Evolutionary conservation across 1,284 basidiomycete species (phyloP), one percentile per base, ranked within the genome.

Genomic region (Phlebopus sp.): DNA sequence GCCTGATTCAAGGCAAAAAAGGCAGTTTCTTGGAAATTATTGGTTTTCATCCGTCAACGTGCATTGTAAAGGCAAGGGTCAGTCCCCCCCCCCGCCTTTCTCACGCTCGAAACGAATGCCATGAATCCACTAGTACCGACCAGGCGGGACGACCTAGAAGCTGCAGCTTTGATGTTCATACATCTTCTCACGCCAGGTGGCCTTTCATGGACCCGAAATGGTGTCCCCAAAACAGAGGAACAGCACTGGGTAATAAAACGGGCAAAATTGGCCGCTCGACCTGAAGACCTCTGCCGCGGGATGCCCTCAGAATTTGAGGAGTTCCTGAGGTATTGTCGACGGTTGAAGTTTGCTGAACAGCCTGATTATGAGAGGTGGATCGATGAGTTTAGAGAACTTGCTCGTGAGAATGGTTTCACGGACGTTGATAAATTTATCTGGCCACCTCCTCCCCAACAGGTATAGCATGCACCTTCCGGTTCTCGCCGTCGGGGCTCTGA

Each of bases 11-110:
- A 81, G 76, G 52, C 64, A 59, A 9, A 81, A 81, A 58, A 78
- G 84, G 35, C 82, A 86, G 58, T 89, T 89, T 55, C 81, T 89
- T 42, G 86, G 86, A 23, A 89, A 89, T 59, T 89, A 88, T 59
- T 89, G 85, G 85, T 89, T 89, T 60, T 69, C 72, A 5, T 88
- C 86, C 14, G 77, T 88, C 6, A 77, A 76, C 40, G 86, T 89
- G 2, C 86, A 89, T 62, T 89, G 86, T 58, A 77, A 78, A 44
- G 82, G 82, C 47, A 80, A 77, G 74, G 84, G 86, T 85, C 56
- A 52, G 71, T 58, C 35, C 51, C 46, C 25, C 35, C 51, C 46
- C 25, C 30, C 47, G 52, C 37, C 43, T 50, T 47, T 49, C 52
- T 37, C 48, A 44, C 47, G 46, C 41, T 53, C 25, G 46, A 59